Evolutionary conservation across 257 asterid genomes (phyloP).

Genomic region (Solanum bulbocastanum): DNA sequence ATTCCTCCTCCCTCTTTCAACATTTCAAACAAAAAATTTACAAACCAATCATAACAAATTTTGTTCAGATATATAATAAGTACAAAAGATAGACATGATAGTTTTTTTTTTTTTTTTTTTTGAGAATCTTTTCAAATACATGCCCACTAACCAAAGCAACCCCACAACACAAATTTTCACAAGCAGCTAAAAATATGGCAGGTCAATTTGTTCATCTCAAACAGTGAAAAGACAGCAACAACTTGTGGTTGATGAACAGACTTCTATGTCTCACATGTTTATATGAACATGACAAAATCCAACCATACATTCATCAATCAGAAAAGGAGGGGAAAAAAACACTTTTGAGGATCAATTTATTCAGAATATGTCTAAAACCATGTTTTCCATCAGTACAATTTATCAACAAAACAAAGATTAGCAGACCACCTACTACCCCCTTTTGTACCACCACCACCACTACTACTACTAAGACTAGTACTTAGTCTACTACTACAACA

Average conservation of each 20-base stretch:
- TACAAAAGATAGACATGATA: not conserved
- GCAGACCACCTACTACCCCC: not conserved
- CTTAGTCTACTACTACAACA: not conserved
- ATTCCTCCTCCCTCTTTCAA: not conserved
- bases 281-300: not conserved
- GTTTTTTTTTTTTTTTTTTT: no score
- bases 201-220: not conserved
- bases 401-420: conserved; percentile 9
- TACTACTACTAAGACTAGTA: not conserved
- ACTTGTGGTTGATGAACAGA: not conserved
- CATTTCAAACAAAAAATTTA: not conserved
- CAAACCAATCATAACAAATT: not conserved
- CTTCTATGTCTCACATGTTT: not conserved
- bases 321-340: not conserved
- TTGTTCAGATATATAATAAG: not conserved
- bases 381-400: conserved; percentile 15
- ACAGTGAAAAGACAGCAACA: not conserved
- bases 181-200: not conserved
- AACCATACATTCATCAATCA: not conserved
- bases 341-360: conserved; percentile 10
- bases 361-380: conserved; percentile 3
- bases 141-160: conserved; percentile 6
- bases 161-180: conserved; percentile 4
- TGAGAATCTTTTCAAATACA: conserved; percentile 9
- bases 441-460: conserved; percentile 3